Evolutionary conservation across 805 yeast species (phyloP).

Genomic region (Starmerella vaccinii): DNA sequence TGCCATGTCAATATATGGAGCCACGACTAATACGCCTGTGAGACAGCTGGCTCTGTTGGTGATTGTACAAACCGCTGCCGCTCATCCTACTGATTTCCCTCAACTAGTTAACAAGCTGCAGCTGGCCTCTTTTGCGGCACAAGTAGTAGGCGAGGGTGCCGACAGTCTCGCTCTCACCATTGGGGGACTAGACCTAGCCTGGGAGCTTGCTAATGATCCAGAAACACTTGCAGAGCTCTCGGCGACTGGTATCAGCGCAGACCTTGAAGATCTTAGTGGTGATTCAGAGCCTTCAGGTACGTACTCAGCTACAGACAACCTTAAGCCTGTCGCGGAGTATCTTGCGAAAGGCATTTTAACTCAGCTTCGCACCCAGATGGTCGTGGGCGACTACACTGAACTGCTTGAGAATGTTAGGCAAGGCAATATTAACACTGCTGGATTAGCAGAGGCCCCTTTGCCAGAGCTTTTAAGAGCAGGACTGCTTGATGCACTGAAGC

Average conservation of each 20-base stretch:
- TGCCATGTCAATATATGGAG: slow-evolving; percentile 17
- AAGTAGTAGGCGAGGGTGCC: slow-evolving; percentile 17
- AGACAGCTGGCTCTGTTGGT: slow-evolving; percentile 19
- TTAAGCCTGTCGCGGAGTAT: slow-evolving; percentile 6
- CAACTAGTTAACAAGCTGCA: slow-evolving; percentile 7
- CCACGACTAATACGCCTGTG: slow-evolving; percentile 15
- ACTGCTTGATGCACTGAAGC: slow-evolving; percentile 4
- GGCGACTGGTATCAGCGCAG: slow-evolving; percentile 12
- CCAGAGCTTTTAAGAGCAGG: slow-evolving; percentile 13
- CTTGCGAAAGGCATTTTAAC: neutral
- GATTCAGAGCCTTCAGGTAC: neutral
- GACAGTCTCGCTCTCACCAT: slow-evolving; percentile 11
- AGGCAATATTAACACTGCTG: neutral
- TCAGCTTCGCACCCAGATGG: neutral
- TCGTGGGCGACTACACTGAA: neutral
- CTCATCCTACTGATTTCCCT: slow-evolving; percentile 3
- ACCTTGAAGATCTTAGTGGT: slow-evolving; percentile 7
- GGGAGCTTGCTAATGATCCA: slow-evolving; percentile 15
- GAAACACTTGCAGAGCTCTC: slow-evolving; percentile 4
- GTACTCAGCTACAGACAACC: slow-evolving; percentile 4
- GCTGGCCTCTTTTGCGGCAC: slow-evolving; percentile 13
- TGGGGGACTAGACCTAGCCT: slow-evolving; percentile 21
- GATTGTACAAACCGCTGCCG: slow-evolving; percentile 23
- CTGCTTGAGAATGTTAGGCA: neutral
- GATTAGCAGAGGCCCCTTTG: slow-evolving; percentile 4